Base-by-base conservation (phyloP, 1,139 yeast genomes). In the Protomyces inundatus region DNA sequence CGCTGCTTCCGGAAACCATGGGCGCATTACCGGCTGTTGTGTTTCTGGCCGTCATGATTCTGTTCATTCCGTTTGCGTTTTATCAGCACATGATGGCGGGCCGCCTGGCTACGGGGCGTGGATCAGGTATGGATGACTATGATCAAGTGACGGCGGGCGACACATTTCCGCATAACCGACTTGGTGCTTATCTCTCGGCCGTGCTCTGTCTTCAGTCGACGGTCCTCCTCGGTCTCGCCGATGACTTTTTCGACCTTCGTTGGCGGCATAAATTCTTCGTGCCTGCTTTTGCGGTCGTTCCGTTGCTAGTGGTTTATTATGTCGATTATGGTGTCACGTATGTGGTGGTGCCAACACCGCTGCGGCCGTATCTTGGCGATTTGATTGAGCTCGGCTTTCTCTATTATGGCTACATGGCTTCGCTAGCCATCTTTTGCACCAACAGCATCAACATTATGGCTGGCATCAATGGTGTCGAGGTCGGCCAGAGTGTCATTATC, bases 201-300 rank as follows among this genome's bases (percentile, higher is more conserved):
- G 79, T 91, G 10, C 77, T 93, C 67, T 89, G 96, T 67, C 77
- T 93, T 57, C 91, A 90, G 75, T 84, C 91, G 69, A 91, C 95
- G 74, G 82, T 90, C 16, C 77, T 95, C 62, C 79, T 93, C 59
- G 99, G 99, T 0, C 81, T 93, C 35, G 88, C 95, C 61, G 99
- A 93, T 74, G 99, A 93, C 76, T 79, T 93, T 70, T 93, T 93
- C 73, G 98, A 93, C 75, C 85, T 93, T 67, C 82, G 97, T 69
- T 93, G 99, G 99, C 81, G 99, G 73, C 96, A 93, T 77, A 93
- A 93, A 79, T 90, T 93, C 76, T 90, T 93, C 72, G 74, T 93
- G 69, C 99, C 99, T 0, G 97, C 97, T 0, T 84, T 95, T 65
- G 97, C 97, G 0, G 86, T 96, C 0, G 85, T 93, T 59, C 99